Base-by-base conservation (phyloP, 306 rosid genomes). In the Astragalus membranaceus region DNA sequence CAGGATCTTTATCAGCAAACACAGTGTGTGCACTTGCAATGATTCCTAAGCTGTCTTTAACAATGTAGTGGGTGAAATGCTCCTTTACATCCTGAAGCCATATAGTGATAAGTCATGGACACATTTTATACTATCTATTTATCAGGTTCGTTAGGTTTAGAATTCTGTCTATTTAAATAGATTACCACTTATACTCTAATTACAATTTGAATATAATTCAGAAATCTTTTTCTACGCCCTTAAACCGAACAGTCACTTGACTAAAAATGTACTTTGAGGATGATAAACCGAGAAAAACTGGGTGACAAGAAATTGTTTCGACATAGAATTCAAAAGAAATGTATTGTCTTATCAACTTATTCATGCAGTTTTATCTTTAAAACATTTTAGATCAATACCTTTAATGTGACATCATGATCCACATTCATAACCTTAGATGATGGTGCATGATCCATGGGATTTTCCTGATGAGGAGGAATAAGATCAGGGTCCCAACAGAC, bases 1-100 rank as follows among this genome's bases (percentile, higher is more conserved):
- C 69, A 47, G 79, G 44, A 33, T 67, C 79, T 15, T 9, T 80
- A 71, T 92, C 98, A 13, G 98, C 98, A 70, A 83, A 87, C 29
- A 72, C 96, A 4, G 84, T 86, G 79, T 92, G 96, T 23, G 95
- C 92, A 82, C 80, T 89, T 67, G 96, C 82, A 72, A 92, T 83
- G 12, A 80, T 77, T 59, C 98, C 98, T 67, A 88, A 66, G 50
- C 78, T 85, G 78, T 89, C 92, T 42, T 89, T 89, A 29, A 92
- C 89, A 11, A 87, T 82, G 75, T 83, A 89, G 49, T 89, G 76
- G 29, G 75, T 77, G 67, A 89, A 89, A 54, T 85, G 88, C 62
- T 86, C 85, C 78, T 89, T 76, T 17, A 92, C 82, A 39, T 92
- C 96, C 96, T 89, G 92, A 77, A 81, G 5, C 13, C 70, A 73